These are phyloP conservation scores for Mycena olivaceomarginata DNA, from an alignment of 768 basidiomycete species.

Conservation along the genomic window DNA sequence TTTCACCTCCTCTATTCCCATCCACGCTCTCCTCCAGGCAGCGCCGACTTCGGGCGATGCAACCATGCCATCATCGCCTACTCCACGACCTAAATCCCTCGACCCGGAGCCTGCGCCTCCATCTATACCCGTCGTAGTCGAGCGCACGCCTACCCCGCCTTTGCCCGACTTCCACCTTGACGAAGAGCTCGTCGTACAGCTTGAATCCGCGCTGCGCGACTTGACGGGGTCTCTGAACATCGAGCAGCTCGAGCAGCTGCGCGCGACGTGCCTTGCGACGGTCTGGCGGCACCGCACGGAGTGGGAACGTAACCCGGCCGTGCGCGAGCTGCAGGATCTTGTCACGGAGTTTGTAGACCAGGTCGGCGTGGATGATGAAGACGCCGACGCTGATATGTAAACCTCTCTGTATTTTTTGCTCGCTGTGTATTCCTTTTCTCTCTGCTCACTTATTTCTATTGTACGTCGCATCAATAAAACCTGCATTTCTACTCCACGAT, in stretches of 20 bases:
- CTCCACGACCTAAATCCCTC: slow-evolving; percentile 45
- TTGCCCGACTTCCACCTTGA: slow-evolving; percentile 87
- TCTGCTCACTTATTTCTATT: slow-evolving; percentile 40
- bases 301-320: slow-evolving; percentile 87
- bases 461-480: slow-evolving; percentile 31
- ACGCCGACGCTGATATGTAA: slow-evolving; percentile 39
- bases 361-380: slow-evolving; percentile 56
- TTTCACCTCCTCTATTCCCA: slow-evolving; percentile 20
- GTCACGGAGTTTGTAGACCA: slow-evolving; percentile 82
- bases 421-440: slow-evolving; percentile 13
- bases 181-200: slow-evolving; percentile 64
- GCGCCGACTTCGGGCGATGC: slow-evolving; percentile 26
- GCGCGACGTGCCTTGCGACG: slow-evolving; percentile 85
- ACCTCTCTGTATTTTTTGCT: slow-evolving; percentile 27
- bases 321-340: slow-evolving; percentile 74
- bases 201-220: slow-evolving; percentile 70
- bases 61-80: slow-evolving; percentile 49
- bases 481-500: slow-evolving; percentile 15
- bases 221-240: slow-evolving; percentile 79
- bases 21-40: slow-evolving; percentile 32
- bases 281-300: slow-evolving; percentile 90
- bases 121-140: slow-evolving; percentile 69
- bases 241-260: slow-evolving; percentile 95
- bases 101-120: slow-evolving; percentile 47
- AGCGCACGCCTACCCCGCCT: slow-evolving; percentile 80